Evolutionary conservation across 1,139 yeast species (phyloP).

Genomic region (Taiozyma onychis): DNA sequence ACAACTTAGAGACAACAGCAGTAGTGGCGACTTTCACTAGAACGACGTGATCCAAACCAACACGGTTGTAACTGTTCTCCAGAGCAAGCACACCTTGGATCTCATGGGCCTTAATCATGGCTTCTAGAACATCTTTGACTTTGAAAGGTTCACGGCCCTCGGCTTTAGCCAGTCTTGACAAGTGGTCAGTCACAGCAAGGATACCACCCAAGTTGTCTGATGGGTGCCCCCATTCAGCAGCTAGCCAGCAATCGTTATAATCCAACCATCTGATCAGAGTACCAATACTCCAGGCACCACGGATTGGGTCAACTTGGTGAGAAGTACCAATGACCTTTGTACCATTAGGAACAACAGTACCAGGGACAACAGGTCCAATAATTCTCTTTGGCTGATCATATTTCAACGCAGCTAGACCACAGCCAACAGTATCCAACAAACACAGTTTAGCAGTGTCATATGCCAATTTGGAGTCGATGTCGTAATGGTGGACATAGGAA

Average conservation of each 20-base stretch:
- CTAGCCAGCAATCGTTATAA: slow-evolving; percentile 58
- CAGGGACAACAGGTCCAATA: slow-evolving; percentile 51
- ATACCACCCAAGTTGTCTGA: slow-evolving; percentile 56
- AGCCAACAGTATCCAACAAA: slow-evolving; percentile 50
- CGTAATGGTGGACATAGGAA: slow-evolving; percentile 42
- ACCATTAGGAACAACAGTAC: slow-evolving; percentile 48
- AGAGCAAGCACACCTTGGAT: slow-evolving; percentile 53
- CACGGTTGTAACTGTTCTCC: slow-evolving; percentile 52
- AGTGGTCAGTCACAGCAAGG: slow-evolving; percentile 51
- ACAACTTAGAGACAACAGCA: slow-evolving; percentile 50
- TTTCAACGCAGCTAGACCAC: slow-evolving; percentile 55
- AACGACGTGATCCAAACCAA: slow-evolving; percentile 56
- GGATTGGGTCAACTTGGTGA: slow-evolving; percentile 46
- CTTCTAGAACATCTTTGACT: slow-evolving; percentile 44
- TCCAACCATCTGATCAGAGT: slow-evolving; percentile 55
- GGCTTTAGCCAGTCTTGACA: slow-evolving; percentile 40
- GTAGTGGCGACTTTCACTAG: slow-evolving; percentile 57
- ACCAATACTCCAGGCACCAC: slow-evolving; percentile 54
- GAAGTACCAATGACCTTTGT: slow-evolving; percentile 47
- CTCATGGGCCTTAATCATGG: slow-evolving; percentile 57
- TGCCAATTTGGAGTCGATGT: slow-evolving; percentile 42
- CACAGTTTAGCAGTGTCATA: slow-evolving; percentile 49
- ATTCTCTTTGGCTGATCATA: slow-evolving; percentile 43
- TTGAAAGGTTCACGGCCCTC: slow-evolving; percentile 38
- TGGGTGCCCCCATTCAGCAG: slow-evolving; percentile 66